Base-by-base conservation (phyloP, 768 basidiomycete genomes). In the Boletus rex-veris region DNA sequence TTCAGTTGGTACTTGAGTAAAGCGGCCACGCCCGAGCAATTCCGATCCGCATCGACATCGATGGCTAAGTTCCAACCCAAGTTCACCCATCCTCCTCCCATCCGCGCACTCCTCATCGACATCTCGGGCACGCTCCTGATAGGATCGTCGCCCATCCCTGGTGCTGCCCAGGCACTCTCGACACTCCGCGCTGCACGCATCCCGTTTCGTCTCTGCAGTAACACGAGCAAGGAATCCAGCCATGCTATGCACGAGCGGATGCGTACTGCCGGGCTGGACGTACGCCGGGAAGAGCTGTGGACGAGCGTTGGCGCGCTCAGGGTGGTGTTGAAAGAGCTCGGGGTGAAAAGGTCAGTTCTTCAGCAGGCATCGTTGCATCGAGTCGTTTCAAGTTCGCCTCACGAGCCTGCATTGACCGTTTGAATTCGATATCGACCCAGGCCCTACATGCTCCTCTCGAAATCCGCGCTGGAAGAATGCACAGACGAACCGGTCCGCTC, bases 71-170 rank as follows among this genome's bases (percentile, higher is more conserved):
- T 28, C 26, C 26, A 28, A 28, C 7, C 26, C 26, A 26, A 26
- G 26, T 26, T 26, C 7, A 26, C 26, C 26, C 7, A 8, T 26
- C 26, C 26, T 26, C 26, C 26, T 28, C 26, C 26, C 18, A 75
- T 86, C 40, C 69, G 71, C 10, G 84, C 77, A 0, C 57, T 86
- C 0, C 77, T 88, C 18, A 77, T 88, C 48, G 86, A 88, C 59
- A 77, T 88, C 35, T 86, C 83, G 4, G 86, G 87, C 0, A 89
- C 83, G 1, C 68, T 90, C 5, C 80, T 86, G 45, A 66, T 84
- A 37, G 85, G 80, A 40, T 62, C 73, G 2, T 68, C 66, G 0
- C 73, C 85, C 0, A 84, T 77, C 0, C 73, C 75, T 0, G 64
- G 72, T 8, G 83, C 86, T 0, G 75, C 44, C 5, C 43, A 56